A percentile compares a stretch with the other conserved stretches of the same genome.
Evolutionary conservation across 345 rosid genomes (phyloP).

Genomic region (Carallia pectinifolia): DNA sequence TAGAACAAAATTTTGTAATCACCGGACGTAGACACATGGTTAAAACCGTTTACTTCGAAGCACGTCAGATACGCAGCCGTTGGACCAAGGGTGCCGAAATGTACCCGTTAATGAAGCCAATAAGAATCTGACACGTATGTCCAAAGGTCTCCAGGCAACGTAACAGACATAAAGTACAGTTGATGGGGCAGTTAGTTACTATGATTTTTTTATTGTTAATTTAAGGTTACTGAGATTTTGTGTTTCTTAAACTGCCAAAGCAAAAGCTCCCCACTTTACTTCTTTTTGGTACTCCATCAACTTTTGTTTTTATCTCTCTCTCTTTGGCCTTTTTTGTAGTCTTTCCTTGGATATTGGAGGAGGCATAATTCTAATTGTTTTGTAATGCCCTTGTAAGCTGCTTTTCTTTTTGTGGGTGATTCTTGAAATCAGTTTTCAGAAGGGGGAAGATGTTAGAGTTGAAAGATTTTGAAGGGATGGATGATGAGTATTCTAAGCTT

Average conservation of each 20-base stretch:
- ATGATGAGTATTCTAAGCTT: constrained; percentile 84
- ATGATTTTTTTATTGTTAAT: neutral
- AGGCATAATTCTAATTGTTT: constrained; percentile 18
- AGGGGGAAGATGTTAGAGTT: neutral
- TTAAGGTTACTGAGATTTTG: neutral
- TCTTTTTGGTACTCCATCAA: neutral
- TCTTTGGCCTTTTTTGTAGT: neutral
- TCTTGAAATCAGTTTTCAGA: neutral
- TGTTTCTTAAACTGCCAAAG: constrained; percentile 8
- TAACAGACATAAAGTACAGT: neutral
- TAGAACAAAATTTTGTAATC: too few relatives aligned
- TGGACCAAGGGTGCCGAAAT: neutral
- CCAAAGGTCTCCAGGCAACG: neutral
- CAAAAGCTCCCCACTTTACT: neutral
- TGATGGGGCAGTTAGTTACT: neutral
- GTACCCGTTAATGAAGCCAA: constrained; percentile 9
- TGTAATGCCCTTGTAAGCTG: too few relatives aligned
- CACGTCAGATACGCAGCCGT: neutral
- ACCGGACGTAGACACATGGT: too few relatives aligned
- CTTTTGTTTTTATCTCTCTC: neutral
- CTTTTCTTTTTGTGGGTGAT: constrained; percentile 6
- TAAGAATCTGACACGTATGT: constrained; percentile 15
- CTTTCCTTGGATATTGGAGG: constrained; percentile 49
- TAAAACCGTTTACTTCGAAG: too few relatives aligned
- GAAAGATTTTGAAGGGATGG: constrained; percentile 36